A percentile compares a stretch with the other conserved stretches of the same genome.
Evolutionary conservation across 352 stramenopile genomes (phyloP).

Genomic region (Peronospora farinosa): DNA sequence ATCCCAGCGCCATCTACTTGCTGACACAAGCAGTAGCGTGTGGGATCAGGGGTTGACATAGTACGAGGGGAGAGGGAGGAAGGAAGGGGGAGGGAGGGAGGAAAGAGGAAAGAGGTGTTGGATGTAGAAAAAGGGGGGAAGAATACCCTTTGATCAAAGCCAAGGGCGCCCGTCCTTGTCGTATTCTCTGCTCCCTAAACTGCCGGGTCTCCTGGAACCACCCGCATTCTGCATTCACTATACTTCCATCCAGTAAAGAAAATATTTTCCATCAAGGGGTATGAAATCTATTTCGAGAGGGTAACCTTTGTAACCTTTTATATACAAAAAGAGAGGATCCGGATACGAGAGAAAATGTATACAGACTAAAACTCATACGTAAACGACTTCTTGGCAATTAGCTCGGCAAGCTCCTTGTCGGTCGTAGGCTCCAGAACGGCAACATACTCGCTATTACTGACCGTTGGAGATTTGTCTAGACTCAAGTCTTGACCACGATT

Average conservation of each 20-base stretch:
- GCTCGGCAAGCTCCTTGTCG: conserved; percentile 21
- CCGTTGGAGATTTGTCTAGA: conserved; percentile 26
- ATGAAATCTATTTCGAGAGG: conserved; percentile 5
- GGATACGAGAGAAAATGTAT: not conserved
- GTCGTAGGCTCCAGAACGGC: conserved; percentile 27
- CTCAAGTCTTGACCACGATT: conserved; percentile 13
- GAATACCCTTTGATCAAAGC: not conserved
- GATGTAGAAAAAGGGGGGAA: not conserved
- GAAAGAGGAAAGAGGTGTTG: not conserved
- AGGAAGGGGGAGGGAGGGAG: not conserved
- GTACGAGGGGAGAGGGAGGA: not conserved
- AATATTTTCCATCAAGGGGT: conserved; percentile 1
- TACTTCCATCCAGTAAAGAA: conserved; percentile 4
- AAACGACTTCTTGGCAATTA: conserved; percentile 39
- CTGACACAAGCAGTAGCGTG: conserved; percentile 81
- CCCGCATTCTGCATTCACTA: conserved; percentile 6
- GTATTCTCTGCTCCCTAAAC: conserved; percentile 1
- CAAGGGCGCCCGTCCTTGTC: conserved; percentile 1
- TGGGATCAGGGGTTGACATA: conserved; percentile 38
- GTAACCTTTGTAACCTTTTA: not conserved
- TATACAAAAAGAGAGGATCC: not conserved
- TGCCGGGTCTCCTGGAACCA: conserved; percentile 9
- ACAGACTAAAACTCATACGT: conserved; percentile 37
- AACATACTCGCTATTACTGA: conserved; percentile 35
- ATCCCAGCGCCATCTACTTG: conserved; percentile 77